Evolutionary conservation across 2,329 filamentous ascomycete species (phyloP).

Genomic region (Epichloe festucae): DNA sequence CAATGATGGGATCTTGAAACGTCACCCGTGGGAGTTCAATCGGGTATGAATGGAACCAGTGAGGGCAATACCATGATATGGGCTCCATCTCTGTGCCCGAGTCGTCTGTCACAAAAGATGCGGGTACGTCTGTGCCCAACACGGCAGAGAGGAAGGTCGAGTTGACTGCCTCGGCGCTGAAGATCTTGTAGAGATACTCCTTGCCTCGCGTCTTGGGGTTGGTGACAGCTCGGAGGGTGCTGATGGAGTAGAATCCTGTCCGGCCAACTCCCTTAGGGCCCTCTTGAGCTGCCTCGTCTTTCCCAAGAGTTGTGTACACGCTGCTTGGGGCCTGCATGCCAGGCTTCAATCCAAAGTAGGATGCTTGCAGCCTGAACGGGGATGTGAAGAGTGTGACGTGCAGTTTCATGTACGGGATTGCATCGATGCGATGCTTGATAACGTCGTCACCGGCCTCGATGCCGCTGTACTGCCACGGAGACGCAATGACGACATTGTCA

Average conservation of each 20-base stretch:
- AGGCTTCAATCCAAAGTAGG: conserved; percentile 55
- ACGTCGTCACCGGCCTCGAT: conserved; percentile 53
- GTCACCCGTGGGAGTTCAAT: conserved; percentile 71
- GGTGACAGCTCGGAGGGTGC: conserved; percentile 49
- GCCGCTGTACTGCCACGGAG: conserved; percentile 68
- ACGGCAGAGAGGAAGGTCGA: conserved; percentile 39
- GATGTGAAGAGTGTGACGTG: conserved; percentile 86
- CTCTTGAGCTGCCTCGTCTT: conserved; percentile 36
- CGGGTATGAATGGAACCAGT: conserved; percentile 76
- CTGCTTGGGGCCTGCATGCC: conserved; percentile 52
- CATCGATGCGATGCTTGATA: conserved; percentile 56
- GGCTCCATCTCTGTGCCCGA: conserved; percentile 25
- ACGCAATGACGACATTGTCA: conserved; percentile 72
- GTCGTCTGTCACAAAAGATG: conserved; percentile 23
- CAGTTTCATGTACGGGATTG: conserved; percentile 73
- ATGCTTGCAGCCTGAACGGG: conserved; percentile 54
- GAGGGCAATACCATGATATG: conserved; percentile 66
- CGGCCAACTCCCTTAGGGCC: conserved; percentile 51
- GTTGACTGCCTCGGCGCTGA: conserved; percentile 42
- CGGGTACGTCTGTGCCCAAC: conserved; percentile 34
- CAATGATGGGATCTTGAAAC: conserved; percentile 69
- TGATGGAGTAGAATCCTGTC: conserved; percentile 76
- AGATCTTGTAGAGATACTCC: conserved; percentile 54
- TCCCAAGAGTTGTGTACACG: conserved; percentile 70
- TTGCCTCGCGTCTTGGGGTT: conserved; percentile 43